Base-by-base conservation (phyloP, 441 rosid species). In the Hura crepitans region DNA sequence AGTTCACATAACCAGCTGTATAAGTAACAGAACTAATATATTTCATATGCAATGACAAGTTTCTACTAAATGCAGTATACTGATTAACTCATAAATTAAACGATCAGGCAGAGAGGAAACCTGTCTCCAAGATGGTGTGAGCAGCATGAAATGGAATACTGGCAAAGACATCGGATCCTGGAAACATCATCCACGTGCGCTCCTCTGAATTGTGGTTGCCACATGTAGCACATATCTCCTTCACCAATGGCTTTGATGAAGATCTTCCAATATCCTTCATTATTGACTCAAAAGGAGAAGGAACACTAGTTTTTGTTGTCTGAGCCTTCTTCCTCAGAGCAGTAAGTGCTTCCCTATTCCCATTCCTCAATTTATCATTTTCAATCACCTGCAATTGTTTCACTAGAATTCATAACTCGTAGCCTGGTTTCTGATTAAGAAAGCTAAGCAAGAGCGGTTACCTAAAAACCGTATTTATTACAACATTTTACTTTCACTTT, bases 161-260 rank as follows among this genome's bases (percentile, higher is more conserved):
- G 17, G 89, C 84, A 72, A 92, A 89, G 57, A 83, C 72, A 75
- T 90, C 96, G 49, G 87, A 73, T 64, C 96, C 96, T 0, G 89
- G 91, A 56, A 87, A 82, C 85, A 87, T 81, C 91, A 90, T 89
- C 99, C 97, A 90, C 0, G 86, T 88, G 30, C 59, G 79, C 81
- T 91, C 96, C 68, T 73, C 79, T 0, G 88, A 66, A 72, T 90
- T 85, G 62, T 90, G 92, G 45, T 81, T 79, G 57, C 97, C 97
- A 65, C 94, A 94, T 1, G 92, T 84, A 31, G 86, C 67, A 68
- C 97, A 92, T 33, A 87, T 84, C 84, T 92, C 94, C 74, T 80
- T 84, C 76, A 92, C 91, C 85, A 89, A 68, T 46, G 92, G 78
- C 80, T 78, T 79, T 13, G 78, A 78, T 64, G 83, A 81, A 66